These are phyloP conservation scores for Tuber microsphaerosporum DNA, from an alignment of 495 filamentous ascomycete species.

Conservation along the genomic window DNA sequence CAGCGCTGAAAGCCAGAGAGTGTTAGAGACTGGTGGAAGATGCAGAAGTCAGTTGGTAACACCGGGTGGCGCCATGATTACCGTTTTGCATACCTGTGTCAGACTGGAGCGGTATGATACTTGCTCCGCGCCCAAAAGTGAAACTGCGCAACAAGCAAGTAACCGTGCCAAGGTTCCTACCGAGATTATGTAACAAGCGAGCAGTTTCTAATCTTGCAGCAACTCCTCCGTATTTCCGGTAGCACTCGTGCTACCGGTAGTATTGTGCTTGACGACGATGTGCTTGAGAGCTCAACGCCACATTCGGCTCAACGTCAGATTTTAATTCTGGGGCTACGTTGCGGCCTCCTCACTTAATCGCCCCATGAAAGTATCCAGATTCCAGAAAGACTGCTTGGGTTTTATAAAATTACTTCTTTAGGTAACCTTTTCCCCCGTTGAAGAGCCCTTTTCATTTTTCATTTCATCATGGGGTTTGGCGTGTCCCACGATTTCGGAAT, in stretches of 20 bases:
- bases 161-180: neutral
- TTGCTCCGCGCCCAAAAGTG: neutral
- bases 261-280: neutral
- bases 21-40: neutral
- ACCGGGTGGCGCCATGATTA: neutral
- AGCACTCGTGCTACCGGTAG: too few relatives aligned
- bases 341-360: neutral
- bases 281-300: neutral
- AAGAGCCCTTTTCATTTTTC: too few relatives aligned
- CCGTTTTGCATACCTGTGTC: neutral
- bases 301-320: neutral
- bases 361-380: too few relatives aligned
- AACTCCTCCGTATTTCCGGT: too few relatives aligned
- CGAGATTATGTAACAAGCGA: neutral
- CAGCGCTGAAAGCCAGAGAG: neutral
- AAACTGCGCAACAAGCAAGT: neutral
- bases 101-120: neutral
- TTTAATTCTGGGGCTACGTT: neutral
- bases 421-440: too few relatives aligned
- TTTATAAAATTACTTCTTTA: neutral
- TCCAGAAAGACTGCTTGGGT: too few relatives aligned
- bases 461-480: too few relatives aligned
- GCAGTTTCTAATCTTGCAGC: neutral
- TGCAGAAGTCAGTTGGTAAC: neutral
- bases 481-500: too few relatives aligned